A percentile compares a stretch with the other conserved stretches of the same genome.
These are phyloP conservation scores for Gynochthodes officinalis DNA, from an alignment of 257 asterid genomes.

Conservation along the genomic window DNA sequence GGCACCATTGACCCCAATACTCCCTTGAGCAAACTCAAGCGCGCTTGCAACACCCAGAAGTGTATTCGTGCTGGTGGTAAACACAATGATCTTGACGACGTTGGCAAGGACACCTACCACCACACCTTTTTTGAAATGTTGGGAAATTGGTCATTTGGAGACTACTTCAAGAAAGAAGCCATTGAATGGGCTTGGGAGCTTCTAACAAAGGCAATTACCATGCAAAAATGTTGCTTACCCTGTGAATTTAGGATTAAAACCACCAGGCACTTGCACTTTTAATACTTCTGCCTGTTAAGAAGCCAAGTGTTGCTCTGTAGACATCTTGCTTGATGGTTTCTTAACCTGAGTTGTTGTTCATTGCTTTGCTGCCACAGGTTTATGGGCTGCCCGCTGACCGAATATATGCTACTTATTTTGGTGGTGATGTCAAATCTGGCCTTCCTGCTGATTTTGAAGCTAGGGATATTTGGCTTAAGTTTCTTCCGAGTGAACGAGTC, in stretches of 20 bases:
- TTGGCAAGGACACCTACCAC: conserved; percentile 98
- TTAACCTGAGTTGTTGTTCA: not conserved
- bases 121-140: conserved; percentile 99
- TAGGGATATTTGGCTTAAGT: conserved; percentile 75
- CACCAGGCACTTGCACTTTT: not conserved
- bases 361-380: conserved; percentile 36
- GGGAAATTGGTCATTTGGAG: conserved; percentile 98
- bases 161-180: conserved; percentile 86
- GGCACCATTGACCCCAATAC: conserved; percentile 92
- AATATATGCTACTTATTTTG: conserved; percentile 93
- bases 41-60: conserved; percentile 97
- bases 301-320: too few species aligned
- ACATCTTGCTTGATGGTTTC: not conserved
- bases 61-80: conserved; percentile 99
- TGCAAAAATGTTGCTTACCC: not conserved
- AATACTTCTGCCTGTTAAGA: conserved; percentile 1
- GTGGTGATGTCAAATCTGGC: conserved; percentile 87
- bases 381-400: conserved; percentile 62
- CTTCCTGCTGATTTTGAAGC: conserved; percentile 93
- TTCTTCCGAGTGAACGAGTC: conserved; percentile 70
- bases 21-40: conserved; percentile 71
- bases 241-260: not conserved
- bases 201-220: conserved; percentile 56
- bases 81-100: conserved; percentile 96
- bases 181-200: conserved; percentile 97